A percentile compares a stretch with the other conserved stretches of the same genome.
Conservation (phyloP, 805 yeast species). For the Maudiozyma saulgeensis region DNA sequence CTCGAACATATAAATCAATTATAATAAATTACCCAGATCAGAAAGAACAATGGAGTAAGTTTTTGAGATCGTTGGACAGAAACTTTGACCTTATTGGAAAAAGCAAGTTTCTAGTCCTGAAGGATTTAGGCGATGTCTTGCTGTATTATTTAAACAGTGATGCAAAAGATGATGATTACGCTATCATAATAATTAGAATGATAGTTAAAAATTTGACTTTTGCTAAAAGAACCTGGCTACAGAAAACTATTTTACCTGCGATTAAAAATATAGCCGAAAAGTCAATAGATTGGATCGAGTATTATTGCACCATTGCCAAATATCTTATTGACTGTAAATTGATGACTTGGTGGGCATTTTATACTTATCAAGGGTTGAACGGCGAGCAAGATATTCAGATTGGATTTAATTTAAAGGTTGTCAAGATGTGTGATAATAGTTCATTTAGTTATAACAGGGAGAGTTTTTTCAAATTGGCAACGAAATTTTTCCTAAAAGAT, state of each 20-base stretch:
- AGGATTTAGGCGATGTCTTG: background rate
- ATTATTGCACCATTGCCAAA: constrained; percentile 20
- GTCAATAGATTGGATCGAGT: constrained; percentile 13
- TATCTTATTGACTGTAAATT: constrained; percentile 13
- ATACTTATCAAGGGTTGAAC: constrained; percentile 17
- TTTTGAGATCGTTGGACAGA: background rate
- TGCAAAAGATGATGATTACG: background rate
- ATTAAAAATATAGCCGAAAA: constrained; percentile 10
- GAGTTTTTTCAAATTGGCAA: constrained; percentile 12
- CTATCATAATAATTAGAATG: constrained; percentile 4
- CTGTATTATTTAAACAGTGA: background rate
- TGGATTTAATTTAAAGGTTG: constrained; percentile 12
- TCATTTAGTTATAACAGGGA: constrained; percentile 16
- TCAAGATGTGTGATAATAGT: constrained; percentile 16
- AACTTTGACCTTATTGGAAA: background rate
- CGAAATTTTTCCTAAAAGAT: constrained; percentile 7
- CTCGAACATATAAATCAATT: background rate
- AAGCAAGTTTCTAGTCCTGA: background rate
- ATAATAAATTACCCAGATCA: constrained; percentile 2
- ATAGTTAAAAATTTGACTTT: constrained; percentile 8
- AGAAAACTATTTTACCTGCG: constrained; percentile 15
- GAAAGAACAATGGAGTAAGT: constrained; percentile 6
- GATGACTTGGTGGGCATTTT: constrained; percentile 27
- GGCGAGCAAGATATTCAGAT: constrained; percentile 7
- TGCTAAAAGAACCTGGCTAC: constrained; percentile 16